Conservation (phyloP, 192 early-diverging fungal genomes). For the Helicostylum pulchrum region DNA sequence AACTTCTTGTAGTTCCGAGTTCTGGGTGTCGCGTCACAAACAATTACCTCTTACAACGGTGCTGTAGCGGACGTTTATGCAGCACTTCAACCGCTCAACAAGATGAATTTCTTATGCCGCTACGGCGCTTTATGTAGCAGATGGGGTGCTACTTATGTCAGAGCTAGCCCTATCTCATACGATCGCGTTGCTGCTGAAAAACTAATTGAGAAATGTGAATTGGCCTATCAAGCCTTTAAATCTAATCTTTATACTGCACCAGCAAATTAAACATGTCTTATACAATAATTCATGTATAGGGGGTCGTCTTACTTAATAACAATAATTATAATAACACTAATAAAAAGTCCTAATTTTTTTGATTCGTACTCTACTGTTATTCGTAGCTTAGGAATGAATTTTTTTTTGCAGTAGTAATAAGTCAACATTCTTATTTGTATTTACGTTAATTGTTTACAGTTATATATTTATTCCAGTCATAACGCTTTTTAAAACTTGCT, state of each 20-base stretch:
- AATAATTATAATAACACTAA: too few species aligned
- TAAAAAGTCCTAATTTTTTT: too few species aligned
- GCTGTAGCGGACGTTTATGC: constrained; percentile 45
- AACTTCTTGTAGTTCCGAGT: constrained; percentile 25
- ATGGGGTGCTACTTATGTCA: constrained; percentile 28
- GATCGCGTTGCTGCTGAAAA: constrained; percentile 1
- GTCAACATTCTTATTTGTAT: too few species aligned
- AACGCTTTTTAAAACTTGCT: too few species aligned
- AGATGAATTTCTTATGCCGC: not conserved
- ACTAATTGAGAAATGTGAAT: constrained; percentile 23
- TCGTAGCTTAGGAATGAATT: too few species aligned
- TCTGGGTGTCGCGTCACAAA: constrained; percentile 45
- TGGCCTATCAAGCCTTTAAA: constrained; percentile 21
- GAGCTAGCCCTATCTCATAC: constrained; percentile 8
- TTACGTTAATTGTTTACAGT: too few species aligned
- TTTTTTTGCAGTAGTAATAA: too few species aligned
- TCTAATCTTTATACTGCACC: not conserved
- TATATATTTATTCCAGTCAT: too few species aligned
- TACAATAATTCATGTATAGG: too few species aligned
- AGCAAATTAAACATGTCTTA: too few species aligned
- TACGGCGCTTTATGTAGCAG: constrained; percentile 23
- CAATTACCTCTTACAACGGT: constrained; percentile 45
- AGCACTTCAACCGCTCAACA: constrained; percentile 27
- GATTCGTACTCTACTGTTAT: too few species aligned
- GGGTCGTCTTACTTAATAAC: too few species aligned